Conservation (phyloP, 257 asterid species). For the Gardenia jasminoides region DNA sequence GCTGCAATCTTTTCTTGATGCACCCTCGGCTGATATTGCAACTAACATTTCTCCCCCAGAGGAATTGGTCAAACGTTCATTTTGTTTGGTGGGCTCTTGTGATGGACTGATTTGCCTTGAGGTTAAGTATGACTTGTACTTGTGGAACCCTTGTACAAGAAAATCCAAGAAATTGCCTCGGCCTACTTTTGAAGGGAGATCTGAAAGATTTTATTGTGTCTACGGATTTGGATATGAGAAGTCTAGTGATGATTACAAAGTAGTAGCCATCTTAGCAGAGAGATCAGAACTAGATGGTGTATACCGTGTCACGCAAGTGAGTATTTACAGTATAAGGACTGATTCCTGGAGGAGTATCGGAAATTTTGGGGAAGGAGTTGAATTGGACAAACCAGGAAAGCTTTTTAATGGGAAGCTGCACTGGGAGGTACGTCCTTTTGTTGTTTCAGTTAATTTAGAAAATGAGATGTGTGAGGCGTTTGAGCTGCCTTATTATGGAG, state of each 20-base stretch:
- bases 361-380: slow-evolving; percentile 18
- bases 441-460: too few species aligned
- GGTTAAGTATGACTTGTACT: background rate
- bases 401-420: slow-evolving; percentile 46
- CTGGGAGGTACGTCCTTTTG: slow-evolving; percentile 29
- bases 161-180: slow-evolving; percentile 15
- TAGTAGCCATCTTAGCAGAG: slow-evolving; percentile 28
- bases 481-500: background rate
- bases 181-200: background rate
- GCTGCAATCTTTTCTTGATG: slow-evolving; percentile 11
- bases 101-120: slow-evolving; percentile 23
- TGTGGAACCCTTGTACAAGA: slow-evolving; percentile 22
- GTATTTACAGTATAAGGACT: slow-evolving; percentile 38
- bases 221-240: slow-evolving; percentile 28
- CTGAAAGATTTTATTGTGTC: background rate
- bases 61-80: background rate
- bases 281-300: background rate
- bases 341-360: slow-evolving; percentile 42
- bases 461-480: slow-evolving; percentile 1
- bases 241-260: slow-evolving; percentile 36
- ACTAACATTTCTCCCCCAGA: background rate
- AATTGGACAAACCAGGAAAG: slow-evolving; percentile 19
- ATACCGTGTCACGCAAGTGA: slow-evolving; percentile 14
- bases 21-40: background rate
- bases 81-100: slow-evolving; percentile 7